Percentiles rank a stretch among this genome's conserved stretches.
These are phyloP conservation scores for Pichia sp. DNA, from an alignment of 1,139 yeast species.

Conservation along the genomic window DNA sequence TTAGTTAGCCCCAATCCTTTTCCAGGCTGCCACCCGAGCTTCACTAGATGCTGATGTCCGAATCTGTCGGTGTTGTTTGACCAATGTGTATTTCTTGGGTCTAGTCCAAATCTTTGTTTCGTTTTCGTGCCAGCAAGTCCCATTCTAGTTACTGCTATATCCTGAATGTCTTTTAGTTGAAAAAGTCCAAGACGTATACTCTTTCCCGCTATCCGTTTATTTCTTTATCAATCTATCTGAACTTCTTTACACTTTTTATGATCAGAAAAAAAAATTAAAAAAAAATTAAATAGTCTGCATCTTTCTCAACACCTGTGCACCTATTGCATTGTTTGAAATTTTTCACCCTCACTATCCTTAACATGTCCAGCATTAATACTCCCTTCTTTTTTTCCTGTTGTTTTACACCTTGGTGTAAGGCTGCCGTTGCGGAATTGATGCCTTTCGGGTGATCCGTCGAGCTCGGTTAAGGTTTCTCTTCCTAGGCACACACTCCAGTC, in stretches of 20 bases:
- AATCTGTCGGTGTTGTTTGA: constrained; percentile 79
- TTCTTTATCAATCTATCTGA: background rate
- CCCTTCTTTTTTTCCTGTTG: constrained; percentile 1
- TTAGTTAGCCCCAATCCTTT: constrained; percentile 73
- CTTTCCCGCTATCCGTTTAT: background rate
- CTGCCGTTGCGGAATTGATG: background rate
- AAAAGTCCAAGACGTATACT: too few relatives aligned
- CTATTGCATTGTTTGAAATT: background rate
- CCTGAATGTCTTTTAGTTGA: too few relatives aligned
- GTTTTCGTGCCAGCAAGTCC: constrained; percentile 86
- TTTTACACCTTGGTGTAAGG: background rate
- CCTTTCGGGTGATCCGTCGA: background rate
- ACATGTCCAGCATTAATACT: background rate
- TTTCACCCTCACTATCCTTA: constrained; percentile 1
- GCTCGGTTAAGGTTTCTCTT: background rate
- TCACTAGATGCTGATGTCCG: constrained; percentile 80
- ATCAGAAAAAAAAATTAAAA: background rate
- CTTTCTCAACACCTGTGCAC: background rate
- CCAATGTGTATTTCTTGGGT: constrained; percentile 95
- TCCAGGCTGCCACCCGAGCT: constrained; percentile 91
- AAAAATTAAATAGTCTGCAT: background rate
- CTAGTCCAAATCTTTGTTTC: constrained; percentile 83
- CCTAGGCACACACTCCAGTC: background rate
- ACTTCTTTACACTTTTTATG: background rate
- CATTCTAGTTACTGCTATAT: constrained; percentile 39